These are phyloP conservation scores for Phytomonas sp. DNA, from an alignment of 208 protist species.

Conservation along the genomic window DNA sequence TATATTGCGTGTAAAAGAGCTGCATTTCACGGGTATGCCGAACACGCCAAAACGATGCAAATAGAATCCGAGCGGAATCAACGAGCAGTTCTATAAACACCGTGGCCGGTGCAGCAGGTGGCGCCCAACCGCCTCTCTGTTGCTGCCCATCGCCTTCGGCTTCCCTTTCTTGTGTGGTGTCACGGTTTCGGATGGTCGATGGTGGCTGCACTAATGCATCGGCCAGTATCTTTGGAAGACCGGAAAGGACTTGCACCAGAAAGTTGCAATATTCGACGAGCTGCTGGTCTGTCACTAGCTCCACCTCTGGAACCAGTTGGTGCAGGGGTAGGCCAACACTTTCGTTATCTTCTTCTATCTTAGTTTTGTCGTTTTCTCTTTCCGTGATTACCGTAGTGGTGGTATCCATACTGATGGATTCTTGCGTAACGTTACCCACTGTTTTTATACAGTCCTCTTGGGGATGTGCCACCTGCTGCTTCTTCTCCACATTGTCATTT, in stretches of 20 bases:
- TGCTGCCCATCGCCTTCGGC: constrained; percentile 11
- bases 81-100: constrained; percentile 49
- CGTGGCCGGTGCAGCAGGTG: constrained; percentile 21
- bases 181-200: background rate
- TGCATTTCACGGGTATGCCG: constrained; percentile 58
- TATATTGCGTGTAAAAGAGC: constrained; percentile 23
- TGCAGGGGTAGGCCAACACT: background rate
- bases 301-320: background rate
- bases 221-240: constrained; percentile 55
- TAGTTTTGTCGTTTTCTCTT: background rate
- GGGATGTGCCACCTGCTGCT: background rate
- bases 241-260: constrained; percentile 51
- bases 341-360: background rate
- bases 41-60: constrained; percentile 71
- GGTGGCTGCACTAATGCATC: constrained; percentile 12
- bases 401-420: background rate
- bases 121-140: constrained; percentile 16
- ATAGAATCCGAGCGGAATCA: constrained; percentile 36
- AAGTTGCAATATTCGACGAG: constrained; percentile 61
- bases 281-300: constrained; percentile 37
- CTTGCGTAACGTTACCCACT: background rate
- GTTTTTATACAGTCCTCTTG: background rate
- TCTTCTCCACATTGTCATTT: background rate
- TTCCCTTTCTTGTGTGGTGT: constrained; percentile 2
- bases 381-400: background rate